Percentiles rank a stretch among this genome's conserved stretches.
These are phyloP conservation scores for Ceratocystis lukuohia DNA, from an alignment of 2,329 filamentous ascomycete genomes.

Conservation along the genomic window DNA sequence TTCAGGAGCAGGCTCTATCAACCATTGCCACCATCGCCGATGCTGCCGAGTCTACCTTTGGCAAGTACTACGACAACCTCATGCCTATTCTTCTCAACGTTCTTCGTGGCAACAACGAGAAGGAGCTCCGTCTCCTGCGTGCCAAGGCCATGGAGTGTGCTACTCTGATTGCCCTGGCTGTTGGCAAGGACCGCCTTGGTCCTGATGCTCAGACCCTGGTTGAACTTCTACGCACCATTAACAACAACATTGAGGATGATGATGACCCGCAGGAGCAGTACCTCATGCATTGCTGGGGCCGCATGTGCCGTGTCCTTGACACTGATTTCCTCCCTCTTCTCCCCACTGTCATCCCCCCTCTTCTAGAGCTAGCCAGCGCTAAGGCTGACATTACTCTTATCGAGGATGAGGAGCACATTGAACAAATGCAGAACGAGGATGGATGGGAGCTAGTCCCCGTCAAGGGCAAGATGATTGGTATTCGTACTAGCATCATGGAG, in stretches of 20 bases:
- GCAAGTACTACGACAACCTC: conserved; percentile 85
- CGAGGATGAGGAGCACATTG: conserved; percentile 88
- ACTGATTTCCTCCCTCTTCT: conserved; percentile 87
- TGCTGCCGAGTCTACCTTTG: conserved; percentile 86
- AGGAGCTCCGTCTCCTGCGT: conserved; percentile 78
- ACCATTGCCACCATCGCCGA: conserved; percentile 99
- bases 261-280: conserved; percentile 96
- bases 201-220: conserved; percentile 78
- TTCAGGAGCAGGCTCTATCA: conserved; percentile 93
- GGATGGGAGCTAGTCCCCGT: conserved; percentile 96
- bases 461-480: conserved; percentile 96
- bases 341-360: conserved; percentile 81
- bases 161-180: conserved; percentile 85
- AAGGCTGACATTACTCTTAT: conserved; percentile 96
- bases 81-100: conserved; percentile 93
- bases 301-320: conserved; percentile 92
- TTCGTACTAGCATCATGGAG: conserved; percentile 90
- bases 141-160: conserved; percentile 99
- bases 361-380: conserved; percentile 79
- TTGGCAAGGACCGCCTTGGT: conserved; percentile 85
- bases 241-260: conserved; percentile 71
- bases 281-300: conserved; percentile 95
- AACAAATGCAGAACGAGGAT: conserved; percentile 84
- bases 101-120: conserved; percentile 76
- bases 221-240: conserved; percentile 74